These are phyloP conservation scores for Xerocomus brunneocitrinus DNA, from an alignment of 768 basidiomycete genomes.

Conservation along the genomic window DNA sequence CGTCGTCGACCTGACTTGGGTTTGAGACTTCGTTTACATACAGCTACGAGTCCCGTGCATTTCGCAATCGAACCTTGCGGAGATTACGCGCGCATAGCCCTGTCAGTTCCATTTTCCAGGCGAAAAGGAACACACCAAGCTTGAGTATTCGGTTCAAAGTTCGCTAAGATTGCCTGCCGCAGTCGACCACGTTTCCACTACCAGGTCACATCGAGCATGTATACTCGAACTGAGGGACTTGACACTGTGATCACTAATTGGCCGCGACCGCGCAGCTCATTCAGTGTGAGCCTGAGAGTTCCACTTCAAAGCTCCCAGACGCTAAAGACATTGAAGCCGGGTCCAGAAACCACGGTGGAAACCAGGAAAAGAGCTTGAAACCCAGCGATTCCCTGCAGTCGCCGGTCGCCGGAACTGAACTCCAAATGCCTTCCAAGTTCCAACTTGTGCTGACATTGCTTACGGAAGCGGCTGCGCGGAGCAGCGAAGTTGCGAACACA, in stretches of 20 bases:
- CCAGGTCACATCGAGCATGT: background rate
- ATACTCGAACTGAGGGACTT: background rate
- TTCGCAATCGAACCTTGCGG: slow-evolving; percentile 8
- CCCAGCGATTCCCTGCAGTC: slow-evolving; percentile 5
- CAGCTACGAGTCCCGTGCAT: background rate
- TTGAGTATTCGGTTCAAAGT: background rate
- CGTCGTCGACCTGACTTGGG: background rate
- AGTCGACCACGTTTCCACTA: slow-evolving; percentile 4
- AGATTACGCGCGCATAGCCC: slow-evolving; percentile 21
- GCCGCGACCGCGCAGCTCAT: background rate
- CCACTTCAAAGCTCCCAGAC: background rate
- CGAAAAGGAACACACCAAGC: slow-evolving; percentile 4
- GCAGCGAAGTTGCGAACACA: background rate
- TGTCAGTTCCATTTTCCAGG: slow-evolving; percentile 4
- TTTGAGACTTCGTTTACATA: background rate
- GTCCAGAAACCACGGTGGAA: background rate
- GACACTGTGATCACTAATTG: background rate
- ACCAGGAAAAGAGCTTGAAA: background rate
- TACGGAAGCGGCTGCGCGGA: slow-evolving; percentile 6
- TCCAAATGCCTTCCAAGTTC: background rate
- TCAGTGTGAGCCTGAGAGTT: background rate
- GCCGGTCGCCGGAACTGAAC: slow-evolving; percentile 13
- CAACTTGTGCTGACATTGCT: background rate
- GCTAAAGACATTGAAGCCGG: background rate
- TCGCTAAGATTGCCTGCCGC: background rate